Evolutionary conservation across 2,329 filamentous ascomycete species (phyloP), one percentile per base, ranked within the genome.

Genomic region (Exophiala alcalophila): DNA sequence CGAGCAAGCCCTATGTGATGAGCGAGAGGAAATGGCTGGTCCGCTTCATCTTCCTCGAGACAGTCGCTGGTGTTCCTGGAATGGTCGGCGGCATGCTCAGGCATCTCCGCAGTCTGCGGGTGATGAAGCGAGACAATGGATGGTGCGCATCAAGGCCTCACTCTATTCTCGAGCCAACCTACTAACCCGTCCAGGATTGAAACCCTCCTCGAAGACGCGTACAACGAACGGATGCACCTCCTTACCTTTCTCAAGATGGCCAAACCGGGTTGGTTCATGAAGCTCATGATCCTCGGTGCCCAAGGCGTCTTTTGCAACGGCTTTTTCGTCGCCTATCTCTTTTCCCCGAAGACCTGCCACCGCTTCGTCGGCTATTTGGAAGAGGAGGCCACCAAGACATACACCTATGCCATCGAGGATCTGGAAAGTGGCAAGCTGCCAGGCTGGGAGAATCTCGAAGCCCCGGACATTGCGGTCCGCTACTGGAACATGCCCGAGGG

Each of bases 231-330:
- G 18, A 96, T 97, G 89, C 88, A 94, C 59, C 78, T 94, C 1
- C 70, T 94, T 20, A 92, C 86, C 0, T 96, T 97, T 66, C 81
- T 98, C 65, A 94, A 94, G 67, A 85, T 95, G 76, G 85, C 83
- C 44, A 77, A 89, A 54, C 86, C 86, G 3, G 87, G 86, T 10
- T 81, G 77, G 72, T 92, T 95, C 71, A 94, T 96, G 90, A 84
- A 87, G 51, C 65, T 88, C 43, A 86, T 95, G 80, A 88, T 97
- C 41, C 77, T 97, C 26, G 88, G 83, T 8, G 90, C 91, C 0
- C 91, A 97, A 65, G 92, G 91, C 26, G 86, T 97, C 57, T 97
- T 94, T 74, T 96, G 94, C 77, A 98, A 98, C 68, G 78, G 81
- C 52, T 79, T 97, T 63, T 97, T 98, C 74, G 47, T 95, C 50